Base-by-base conservation (phyloP, 805 yeast species). In the Candida oleophila region DNA sequence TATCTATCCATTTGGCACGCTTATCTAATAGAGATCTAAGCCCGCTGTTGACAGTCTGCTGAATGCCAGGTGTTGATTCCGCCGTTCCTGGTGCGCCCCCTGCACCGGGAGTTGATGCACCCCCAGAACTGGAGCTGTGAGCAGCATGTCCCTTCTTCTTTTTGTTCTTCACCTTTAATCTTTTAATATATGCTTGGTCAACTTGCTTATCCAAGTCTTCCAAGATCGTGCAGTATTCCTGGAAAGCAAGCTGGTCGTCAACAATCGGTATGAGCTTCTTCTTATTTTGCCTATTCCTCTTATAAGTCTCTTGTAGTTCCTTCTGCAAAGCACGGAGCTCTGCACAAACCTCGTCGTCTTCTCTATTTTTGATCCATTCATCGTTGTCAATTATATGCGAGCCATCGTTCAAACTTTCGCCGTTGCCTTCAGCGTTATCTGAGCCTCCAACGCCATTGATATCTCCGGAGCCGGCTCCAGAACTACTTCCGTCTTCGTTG, bases 161-260 rank as follows among this genome's bases (percentile, higher is more conserved):
- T 60, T 80, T 81, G 57, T 78, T 86, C 47, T 89, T 83, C 5
- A 83, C 89, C 55, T 90, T 82, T 46, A 87, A 77, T 49, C 97
- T 74, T 64, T 90, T 87, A 52, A 87, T 69, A 61, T 91, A 94
- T 18, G 96, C 91, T 64, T 89, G 97, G 62, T 94, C 99, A 33
- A 94, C 91, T 66, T 94, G 99, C 63, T 92, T 94, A 64, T 94
- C 97, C 54, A 94, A 73, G 61, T 94, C 98, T 47, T 94, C 98
- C 49, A 90, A 66, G 44, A 94, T 91, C 11, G 92, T 86, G 48
- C 84, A 74, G 64, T 89, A 94, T 64, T 94, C 99, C 62, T 92
- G 97, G 82, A 91, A 94, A 22, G 97, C 96, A 56, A 94, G 74
- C 55, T 88, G 96, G 53, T 87, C 94, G 55, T 90, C 92, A 14